Evolutionary conservation across 2,329 filamentous ascomycete genomes (phyloP).

Genomic region (Neophaeococcomyces mojaviensis): DNA sequence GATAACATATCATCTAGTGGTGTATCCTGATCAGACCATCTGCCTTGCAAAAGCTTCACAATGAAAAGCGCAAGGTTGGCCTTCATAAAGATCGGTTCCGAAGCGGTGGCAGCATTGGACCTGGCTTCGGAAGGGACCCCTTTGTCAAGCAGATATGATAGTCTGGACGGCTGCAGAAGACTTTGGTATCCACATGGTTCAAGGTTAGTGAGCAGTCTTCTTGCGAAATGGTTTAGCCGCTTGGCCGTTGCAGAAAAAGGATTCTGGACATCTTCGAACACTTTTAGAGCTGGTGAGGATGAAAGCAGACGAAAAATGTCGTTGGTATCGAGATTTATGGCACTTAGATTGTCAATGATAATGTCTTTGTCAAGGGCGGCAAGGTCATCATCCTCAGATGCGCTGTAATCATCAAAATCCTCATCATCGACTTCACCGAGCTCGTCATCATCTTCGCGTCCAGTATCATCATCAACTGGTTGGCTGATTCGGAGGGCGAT

Average conservation of each 20-base stretch:
- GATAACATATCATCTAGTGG: neutral
- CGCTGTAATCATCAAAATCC: neutral
- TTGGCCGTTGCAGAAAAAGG: constrained; percentile 13
- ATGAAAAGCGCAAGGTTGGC: constrained; percentile 40
- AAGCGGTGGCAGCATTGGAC: neutral
- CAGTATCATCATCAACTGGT: neutral
- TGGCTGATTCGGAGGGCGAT: neutral
- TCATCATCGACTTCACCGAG: neutral
- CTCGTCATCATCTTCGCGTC: neutral
- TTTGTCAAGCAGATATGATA: neutral
- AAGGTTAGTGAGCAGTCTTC: constrained; percentile 23
- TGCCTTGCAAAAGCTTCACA: constrained; percentile 24
- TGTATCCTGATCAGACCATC: neutral
- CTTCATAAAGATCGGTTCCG: neutral
- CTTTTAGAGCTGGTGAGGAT: constrained; percentile 1
- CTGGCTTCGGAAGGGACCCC: too few species aligned
- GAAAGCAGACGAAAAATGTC: constrained; percentile 11
- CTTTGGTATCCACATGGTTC: constrained; percentile 23
- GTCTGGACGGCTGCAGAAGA: neutral
- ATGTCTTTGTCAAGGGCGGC: constrained; percentile 13
- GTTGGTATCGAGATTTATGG: constrained; percentile 13
- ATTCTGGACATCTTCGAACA: neutral
- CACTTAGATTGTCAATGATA: constrained; percentile 14
- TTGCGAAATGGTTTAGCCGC: constrained; percentile 22
- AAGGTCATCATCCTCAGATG: constrained; percentile 4